Evolutionary conservation across 2,329 filamentous ascomycete species (phyloP).

Genomic region (Apiospora sp.): DNA sequence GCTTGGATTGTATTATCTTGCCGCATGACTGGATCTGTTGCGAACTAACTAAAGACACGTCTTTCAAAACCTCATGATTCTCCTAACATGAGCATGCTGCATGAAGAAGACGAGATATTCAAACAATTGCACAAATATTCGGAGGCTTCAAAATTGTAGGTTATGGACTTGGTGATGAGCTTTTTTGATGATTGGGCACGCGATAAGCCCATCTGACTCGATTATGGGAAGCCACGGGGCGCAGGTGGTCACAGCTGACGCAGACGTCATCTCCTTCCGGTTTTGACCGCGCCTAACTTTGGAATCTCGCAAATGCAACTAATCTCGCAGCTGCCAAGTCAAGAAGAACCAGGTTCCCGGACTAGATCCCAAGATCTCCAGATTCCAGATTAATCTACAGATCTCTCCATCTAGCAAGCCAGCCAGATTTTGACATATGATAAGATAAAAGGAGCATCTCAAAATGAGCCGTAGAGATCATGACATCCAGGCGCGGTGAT

Average conservation of each 20-base stretch:
- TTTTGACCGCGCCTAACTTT: conserved; percentile 13
- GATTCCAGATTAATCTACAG: neutral
- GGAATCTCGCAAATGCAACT: neutral
- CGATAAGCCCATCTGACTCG: neutral
- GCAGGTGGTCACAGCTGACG: conserved; percentile 19
- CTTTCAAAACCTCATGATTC: neutral
- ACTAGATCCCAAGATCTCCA: neutral
- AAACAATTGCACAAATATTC: neutral
- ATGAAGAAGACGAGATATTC: neutral
- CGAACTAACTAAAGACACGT: neutral
- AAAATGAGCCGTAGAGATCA: conserved; percentile 25
- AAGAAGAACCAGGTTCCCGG: neutral
- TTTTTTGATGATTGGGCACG: neutral
- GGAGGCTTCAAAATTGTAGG: neutral
- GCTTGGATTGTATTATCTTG: neutral
- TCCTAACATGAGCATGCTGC: neutral
- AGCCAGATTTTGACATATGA: neutral
- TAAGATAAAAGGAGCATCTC: neutral
- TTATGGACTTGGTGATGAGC: neutral
- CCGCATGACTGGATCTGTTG: neutral
- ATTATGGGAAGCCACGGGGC: neutral
- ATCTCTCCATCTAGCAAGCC: neutral
- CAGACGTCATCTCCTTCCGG: neutral
- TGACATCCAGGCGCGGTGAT: conserved; percentile 30
- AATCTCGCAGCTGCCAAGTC: conserved; percentile 6